Evolutionary conservation across 345 rosid genomes (phyloP), one percentile per base, ranked within the genome.

Genomic region (Hibiscus trionum): DNA sequence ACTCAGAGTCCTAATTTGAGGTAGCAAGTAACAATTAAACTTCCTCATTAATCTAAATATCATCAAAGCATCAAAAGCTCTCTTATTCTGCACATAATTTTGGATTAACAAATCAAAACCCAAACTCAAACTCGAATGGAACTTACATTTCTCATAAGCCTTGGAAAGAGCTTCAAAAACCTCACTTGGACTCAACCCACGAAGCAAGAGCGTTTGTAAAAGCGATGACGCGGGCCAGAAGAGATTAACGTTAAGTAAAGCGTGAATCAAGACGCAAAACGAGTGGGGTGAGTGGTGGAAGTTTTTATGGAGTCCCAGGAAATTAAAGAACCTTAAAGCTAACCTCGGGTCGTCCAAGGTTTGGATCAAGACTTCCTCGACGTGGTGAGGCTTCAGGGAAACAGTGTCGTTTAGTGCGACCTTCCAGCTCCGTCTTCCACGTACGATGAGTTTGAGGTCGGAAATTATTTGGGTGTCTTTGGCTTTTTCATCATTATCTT

Each of bases 141-240:
- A 85, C 77, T 78, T 73, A 75, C 80, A 86, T 69, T 73, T 73
- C 75, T 42, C 69, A 64, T 85, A 80, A 68, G 86, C 86, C 68
- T 80, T 76, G 72, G 76, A 78, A 44, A 95, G 84, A 65, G 74
- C 62, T 26, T 76, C 57, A 76, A 95, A 90, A 65, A 80, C 88
- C 71, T 85, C 85, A 73, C 80, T 77, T 59, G 99, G 89, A 63
- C 76, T 82, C 77, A 83, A 70, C 68, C 80, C 77, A 61, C 90
- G 96, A 76, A 86, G 81, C 15, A 94, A 70, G 80, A 90, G 80
- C 55, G 97, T 92, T 55, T 92, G 94, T 70, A 92, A 69, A 7
- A 92, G 84, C 47, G 99, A 95, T 11, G 94, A 89, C 2, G 99
- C 99, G 33, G 99, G 97, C 97, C 99, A 95, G 55, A 79, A 86